Evolutionary conservation across 805 yeast genomes (phyloP).

Genomic region (Ogataea henricii): DNA sequence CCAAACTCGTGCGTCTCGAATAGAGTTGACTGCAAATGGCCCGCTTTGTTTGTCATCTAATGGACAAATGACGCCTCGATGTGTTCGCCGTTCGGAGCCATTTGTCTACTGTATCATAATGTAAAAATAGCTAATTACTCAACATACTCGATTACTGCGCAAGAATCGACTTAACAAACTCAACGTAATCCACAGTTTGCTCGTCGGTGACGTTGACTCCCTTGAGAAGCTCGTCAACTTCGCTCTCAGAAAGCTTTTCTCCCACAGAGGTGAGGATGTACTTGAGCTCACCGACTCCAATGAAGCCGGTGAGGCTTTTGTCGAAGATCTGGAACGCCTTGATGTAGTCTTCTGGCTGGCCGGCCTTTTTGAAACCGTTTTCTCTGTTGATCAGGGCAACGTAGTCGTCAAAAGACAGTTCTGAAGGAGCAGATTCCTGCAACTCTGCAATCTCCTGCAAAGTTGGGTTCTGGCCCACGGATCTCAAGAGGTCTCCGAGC

Average conservation of each 20-base stretch:
- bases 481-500: conserved; percentile 91
- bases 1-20: too few species aligned
- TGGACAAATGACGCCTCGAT: too few species aligned
- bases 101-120: not conserved
- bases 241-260: conserved; percentile 85
- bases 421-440: conserved; percentile 40
- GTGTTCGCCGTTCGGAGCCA: too few species aligned
- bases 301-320: conserved; percentile 92
- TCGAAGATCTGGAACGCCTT: conserved; percentile 97
- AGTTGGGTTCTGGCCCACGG: conserved; percentile 98
- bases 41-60: not conserved
- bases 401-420: conserved; percentile 75
- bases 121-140: conserved; percentile 1
- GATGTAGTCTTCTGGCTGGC: conserved; percentile 89
- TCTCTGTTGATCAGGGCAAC: conserved; percentile 79
- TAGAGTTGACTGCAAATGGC: too few species aligned
- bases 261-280: conserved; percentile 95
- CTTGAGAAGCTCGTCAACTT: conserved; percentile 93
- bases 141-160: conserved; percentile 60
- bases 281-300: conserved; percentile 95
- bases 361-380: conserved; percentile 83
- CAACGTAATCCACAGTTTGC: conserved; percentile 92
- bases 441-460: conserved; percentile 76
- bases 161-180: conserved; percentile 89
- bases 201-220: conserved; percentile 93